Percentiles rank a stretch among this genome's conserved stretches.
Evolutionary conservation across 441 rosid genomes (phyloP).

Genomic region (Mallotus japonicus): DNA sequence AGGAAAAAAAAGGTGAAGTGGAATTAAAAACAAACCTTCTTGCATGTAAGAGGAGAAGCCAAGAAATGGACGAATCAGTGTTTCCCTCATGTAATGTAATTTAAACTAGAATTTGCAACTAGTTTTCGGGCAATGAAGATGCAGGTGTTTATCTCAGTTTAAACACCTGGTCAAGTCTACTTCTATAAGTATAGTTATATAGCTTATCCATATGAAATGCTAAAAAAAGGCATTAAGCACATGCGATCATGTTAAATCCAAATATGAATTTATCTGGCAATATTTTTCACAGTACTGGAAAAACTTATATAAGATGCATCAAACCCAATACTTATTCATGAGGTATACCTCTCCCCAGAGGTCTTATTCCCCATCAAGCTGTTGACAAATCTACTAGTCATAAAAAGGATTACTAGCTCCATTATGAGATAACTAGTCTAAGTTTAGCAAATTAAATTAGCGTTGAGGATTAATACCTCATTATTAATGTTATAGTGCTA

Average conservation of each 20-base stretch:
- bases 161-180: background rate
- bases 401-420: background rate
- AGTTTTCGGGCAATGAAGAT: background rate
- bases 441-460: background rate
- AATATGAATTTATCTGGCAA: background rate
- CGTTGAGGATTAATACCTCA: background rate
- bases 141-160: background rate
- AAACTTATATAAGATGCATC: too few species aligned
- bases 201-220: background rate
- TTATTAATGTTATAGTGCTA: background rate
- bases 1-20: background rate
- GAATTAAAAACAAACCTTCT: conserved; percentile 6
- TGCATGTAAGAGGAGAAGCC: too few species aligned
- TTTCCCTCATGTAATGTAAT: too few species aligned
- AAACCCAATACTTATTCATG: background rate
- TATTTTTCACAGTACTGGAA: background rate
- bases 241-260: background rate
- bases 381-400: background rate
- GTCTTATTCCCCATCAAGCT: background rate
- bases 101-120: too few species aligned
- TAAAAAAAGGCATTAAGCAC: background rate
- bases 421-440: background rate
- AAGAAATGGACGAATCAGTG: too few species aligned
- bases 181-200: background rate
- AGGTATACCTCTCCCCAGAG: background rate